Conservation (phyloP, 345 rosid genomes). For the Pseudoturritis turrita region DNA sequence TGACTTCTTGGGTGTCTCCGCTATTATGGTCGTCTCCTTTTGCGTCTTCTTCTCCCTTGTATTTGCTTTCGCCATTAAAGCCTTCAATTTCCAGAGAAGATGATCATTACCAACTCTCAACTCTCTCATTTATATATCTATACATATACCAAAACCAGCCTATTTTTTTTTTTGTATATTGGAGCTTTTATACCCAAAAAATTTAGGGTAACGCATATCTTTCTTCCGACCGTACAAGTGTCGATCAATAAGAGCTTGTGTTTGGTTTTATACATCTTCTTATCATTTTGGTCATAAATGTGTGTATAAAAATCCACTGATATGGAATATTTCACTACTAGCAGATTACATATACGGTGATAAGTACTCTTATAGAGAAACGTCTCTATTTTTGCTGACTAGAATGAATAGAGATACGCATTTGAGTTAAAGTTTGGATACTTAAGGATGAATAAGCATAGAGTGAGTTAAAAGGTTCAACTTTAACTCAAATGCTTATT, state of each 20-base stretch:
- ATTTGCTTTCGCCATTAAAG: constrained; percentile 76
- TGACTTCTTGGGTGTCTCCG: constrained; percentile 72
- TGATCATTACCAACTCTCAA: constrained; percentile 24
- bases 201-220: not conserved
- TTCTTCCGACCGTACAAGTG: constrained; percentile 2
- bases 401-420: too few relatives aligned
- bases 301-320: too few relatives aligned
- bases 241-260: constrained; percentile 11
- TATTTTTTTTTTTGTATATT: constrained; percentile 31
- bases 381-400: too few relatives aligned
- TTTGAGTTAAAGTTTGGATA: too few relatives aligned
- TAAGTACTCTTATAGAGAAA: too few relatives aligned
- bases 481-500: too few relatives aligned
- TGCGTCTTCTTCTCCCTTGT: constrained; percentile 60
- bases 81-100: constrained; percentile 94
- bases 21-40: constrained; percentile 65
- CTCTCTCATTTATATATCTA: not conserved
- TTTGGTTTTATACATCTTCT: not conserved
- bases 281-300: too few relatives aligned
- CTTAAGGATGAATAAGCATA: too few relatives aligned
- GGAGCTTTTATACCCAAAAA: constrained; percentile 1
- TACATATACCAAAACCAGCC: not conserved
- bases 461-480: too few relatives aligned
- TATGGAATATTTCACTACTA: too few relatives aligned
- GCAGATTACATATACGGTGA: too few relatives aligned